These are phyloP conservation scores for Cercospora sesami DNA, from an alignment of 2,329 filamentous ascomycete species.

Conservation along the genomic window DNA sequence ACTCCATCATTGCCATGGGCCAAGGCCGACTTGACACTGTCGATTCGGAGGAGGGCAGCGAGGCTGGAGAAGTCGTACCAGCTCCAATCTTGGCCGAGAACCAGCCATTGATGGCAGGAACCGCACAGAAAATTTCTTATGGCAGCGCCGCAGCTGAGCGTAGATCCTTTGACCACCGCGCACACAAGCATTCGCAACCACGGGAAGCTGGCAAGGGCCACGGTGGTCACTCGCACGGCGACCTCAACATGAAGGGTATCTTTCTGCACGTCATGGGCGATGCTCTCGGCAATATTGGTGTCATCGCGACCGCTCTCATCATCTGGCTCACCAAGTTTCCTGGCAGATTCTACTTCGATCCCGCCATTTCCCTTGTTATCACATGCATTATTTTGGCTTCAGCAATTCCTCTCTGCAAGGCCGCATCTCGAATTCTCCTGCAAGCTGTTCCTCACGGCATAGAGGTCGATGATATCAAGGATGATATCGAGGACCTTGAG, in stretches of 20 bases:
- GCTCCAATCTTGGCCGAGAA: conserved; percentile 6
- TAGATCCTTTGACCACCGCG: conserved; percentile 40
- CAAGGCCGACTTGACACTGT: conserved; percentile 55
- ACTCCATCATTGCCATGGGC: conserved; percentile 87
- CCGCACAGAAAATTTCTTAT: conserved; percentile 37
- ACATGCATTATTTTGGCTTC: conserved; percentile 73
- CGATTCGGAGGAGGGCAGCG: conserved; percentile 57
- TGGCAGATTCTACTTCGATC: conserved; percentile 85
- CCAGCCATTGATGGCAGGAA: conserved; percentile 32
- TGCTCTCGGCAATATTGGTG: conserved; percentile 81
- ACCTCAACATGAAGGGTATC: conserved; percentile 89
- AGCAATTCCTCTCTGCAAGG: conserved; percentile 74
- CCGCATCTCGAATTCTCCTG: conserved; percentile 82
- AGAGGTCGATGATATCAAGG: conserved; percentile 82
- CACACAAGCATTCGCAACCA: conserved; percentile 80
- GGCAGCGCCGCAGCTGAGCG: conserved; percentile 31
- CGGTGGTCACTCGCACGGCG: conserved; percentile 74
- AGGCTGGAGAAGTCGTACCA: conserved; percentile 38
- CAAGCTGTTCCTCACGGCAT: conserved; percentile 92
- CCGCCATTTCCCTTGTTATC: conserved; percentile 89
- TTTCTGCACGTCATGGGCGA: conserved; percentile 74
- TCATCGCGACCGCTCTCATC: conserved; percentile 77
- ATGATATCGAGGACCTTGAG: conserved; percentile 81
- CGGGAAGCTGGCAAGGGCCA: conserved; percentile 55
- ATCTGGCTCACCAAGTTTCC: conserved; percentile 88